Percentiles rank a stretch among this genome's conserved stretches.
Evolutionary conservation across 208 protist species (phyloP).

Genomic region (Trichomonas gallinae): DNA sequence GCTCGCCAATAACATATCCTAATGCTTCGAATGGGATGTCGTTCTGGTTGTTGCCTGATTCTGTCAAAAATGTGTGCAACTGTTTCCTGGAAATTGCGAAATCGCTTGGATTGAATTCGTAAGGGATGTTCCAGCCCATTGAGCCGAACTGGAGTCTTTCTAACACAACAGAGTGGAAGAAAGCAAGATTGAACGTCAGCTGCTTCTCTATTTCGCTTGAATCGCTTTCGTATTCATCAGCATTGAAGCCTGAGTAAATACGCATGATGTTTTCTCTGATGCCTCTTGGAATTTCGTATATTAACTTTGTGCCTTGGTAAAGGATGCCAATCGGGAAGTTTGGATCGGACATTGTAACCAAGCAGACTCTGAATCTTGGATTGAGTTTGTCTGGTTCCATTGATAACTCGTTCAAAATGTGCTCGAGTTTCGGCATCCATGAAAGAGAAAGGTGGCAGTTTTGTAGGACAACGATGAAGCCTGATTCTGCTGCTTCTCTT

Average conservation of each 20-base stretch:
- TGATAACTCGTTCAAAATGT: constrained; percentile 44
- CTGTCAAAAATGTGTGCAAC: constrained; percentile 83
- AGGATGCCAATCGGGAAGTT: constrained; percentile 80
- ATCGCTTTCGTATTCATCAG: constrained; percentile 73
- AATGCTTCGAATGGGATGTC: constrained; percentile 88
- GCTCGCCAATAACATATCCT: constrained; percentile 94
- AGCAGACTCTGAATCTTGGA: constrained; percentile 74
- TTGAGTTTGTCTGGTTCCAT: constrained; percentile 48
- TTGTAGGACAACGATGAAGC: constrained; percentile 80
- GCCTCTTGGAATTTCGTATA: constrained; percentile 88
- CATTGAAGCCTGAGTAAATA: constrained; percentile 36
- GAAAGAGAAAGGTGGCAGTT: constrained; percentile 92
- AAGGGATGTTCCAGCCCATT: constrained; percentile 84
- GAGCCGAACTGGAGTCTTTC: constrained; percentile 91
- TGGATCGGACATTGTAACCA: constrained; percentile 71
- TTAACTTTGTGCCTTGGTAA: constrained; percentile 90
- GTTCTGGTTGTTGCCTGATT: constrained; percentile 55
- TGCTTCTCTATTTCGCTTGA: constrained; percentile 79
- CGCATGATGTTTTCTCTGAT: constrained; percentile 82
- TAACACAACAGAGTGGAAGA: constrained; percentile 91
- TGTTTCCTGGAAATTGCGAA: constrained; percentile 81
- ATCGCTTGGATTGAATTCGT: constrained; percentile 92
- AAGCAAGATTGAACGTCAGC: constrained; percentile 86
- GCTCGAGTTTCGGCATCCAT: constrained; percentile 86
- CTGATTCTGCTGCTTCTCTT: constrained; percentile 42